Evolutionary conservation across 2,329 filamentous ascomycete species (phyloP).

Genomic region (Hypoxylon sp.): DNA sequence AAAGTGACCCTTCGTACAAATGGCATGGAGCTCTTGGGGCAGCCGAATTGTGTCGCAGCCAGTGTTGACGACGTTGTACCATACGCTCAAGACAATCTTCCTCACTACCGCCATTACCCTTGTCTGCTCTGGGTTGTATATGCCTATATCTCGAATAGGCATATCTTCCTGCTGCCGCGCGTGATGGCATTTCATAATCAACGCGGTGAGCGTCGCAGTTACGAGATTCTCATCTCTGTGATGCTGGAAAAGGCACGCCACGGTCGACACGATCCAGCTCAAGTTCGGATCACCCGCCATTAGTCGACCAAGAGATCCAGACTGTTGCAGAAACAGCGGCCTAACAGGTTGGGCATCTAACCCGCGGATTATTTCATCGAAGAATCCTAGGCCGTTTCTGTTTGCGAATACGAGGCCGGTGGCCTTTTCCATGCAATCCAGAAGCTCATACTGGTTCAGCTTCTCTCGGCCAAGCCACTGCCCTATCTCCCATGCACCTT

Average conservation of each 20-base stretch:
- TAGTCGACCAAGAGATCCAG: slow-evolving; percentile 5
- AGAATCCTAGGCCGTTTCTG: slow-evolving; percentile 1
- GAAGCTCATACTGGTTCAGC: slow-evolving; percentile 12
- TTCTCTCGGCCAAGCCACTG: slow-evolving; percentile 11
- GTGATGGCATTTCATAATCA: slow-evolving; percentile 1
- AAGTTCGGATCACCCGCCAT: slow-evolving; percentile 7
- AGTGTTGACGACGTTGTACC: slow-evolving; percentile 15
- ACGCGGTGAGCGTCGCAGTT: background rate
- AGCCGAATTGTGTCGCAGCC: slow-evolving; percentile 6
- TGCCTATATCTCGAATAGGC: background rate
- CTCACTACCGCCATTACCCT: background rate
- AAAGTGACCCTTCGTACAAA: background rate
- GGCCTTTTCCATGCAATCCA: slow-evolving; percentile 5
- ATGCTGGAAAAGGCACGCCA: slow-evolving; percentile 15
- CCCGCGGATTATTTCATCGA: slow-evolving; percentile 3
- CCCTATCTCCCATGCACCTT: slow-evolving; percentile 12
- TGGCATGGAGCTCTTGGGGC: background rate
- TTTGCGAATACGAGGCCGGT: background rate
- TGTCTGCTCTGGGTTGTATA: slow-evolving; percentile 6
- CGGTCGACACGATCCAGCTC: slow-evolving; percentile 15
- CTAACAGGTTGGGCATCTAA: background rate
- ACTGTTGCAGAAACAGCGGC: slow-evolving; percentile 10
- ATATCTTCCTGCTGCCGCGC: background rate
- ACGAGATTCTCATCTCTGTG: slow-evolving; percentile 6
- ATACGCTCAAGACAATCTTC: slow-evolving; percentile 12